phyloP scores from a whole-genome alignment of 768 basidiomycete species.

The Tricholoma flavovirens region DNA sequence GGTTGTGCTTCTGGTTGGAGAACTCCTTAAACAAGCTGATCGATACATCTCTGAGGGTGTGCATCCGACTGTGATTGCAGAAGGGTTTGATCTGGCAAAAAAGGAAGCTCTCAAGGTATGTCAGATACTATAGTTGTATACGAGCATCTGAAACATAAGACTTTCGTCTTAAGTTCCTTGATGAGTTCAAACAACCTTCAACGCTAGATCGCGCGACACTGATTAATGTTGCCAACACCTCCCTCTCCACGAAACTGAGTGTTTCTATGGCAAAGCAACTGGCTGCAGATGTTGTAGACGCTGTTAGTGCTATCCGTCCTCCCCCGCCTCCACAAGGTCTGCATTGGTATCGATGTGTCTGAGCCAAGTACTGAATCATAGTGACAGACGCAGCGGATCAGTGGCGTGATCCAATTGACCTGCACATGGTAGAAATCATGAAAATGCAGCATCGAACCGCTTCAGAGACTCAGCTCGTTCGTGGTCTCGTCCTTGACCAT shows the following conservation, averaged over 20 bases:
- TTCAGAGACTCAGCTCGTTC: slow-evolving; percentile 92
- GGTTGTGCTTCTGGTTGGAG: slow-evolving; percentile 92
- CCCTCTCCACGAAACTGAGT: slow-evolving; percentile 90
- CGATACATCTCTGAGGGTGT: slow-evolving; percentile 97
- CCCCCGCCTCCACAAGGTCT: slow-evolving; percentile 57
- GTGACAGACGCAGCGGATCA: slow-evolving; percentile 53
- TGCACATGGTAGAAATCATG: slow-evolving; percentile 99
- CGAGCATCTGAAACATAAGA: background rate
- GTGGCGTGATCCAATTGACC: slow-evolving; percentile 86
- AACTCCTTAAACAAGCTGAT: slow-evolving; percentile 95
- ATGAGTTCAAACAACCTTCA: slow-evolving; percentile 75
- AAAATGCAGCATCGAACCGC: slow-evolving; percentile 99
- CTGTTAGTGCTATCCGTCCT: slow-evolving; percentile 83
- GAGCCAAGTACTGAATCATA: slow-evolving; percentile 11
- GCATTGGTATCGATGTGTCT: slow-evolving; percentile 10
- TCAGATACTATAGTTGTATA: slow-evolving; percentile 3
- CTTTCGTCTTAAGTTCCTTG: slow-evolving; percentile 68
- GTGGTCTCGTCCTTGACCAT: slow-evolving; percentile 95
- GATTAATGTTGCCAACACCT: slow-evolving; percentile 92
- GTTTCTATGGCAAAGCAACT: slow-evolving; percentile 77
- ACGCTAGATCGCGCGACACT: slow-evolving; percentile 86
- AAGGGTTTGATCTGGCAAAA: slow-evolving; percentile 96
- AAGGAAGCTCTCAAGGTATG: slow-evolving; percentile 86
- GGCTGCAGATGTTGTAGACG: slow-evolving; percentile 91
- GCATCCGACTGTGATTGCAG: slow-evolving; percentile 91